These are phyloP conservation scores for Kluyveromyces dobzhanskii DNA, from an alignment of 805 yeast genomes.

Conservation along the genomic window DNA sequence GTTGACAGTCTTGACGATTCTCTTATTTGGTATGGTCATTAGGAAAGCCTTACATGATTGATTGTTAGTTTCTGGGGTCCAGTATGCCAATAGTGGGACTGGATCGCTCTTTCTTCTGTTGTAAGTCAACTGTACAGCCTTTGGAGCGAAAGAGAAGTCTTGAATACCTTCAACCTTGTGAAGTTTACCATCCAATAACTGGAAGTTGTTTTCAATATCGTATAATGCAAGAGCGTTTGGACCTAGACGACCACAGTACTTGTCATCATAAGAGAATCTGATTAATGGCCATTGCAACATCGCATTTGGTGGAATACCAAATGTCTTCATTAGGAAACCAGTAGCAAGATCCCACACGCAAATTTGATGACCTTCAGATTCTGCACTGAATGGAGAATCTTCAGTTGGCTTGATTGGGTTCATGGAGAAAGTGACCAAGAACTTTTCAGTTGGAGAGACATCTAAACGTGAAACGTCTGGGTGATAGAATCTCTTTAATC, in stretches of 20 bases:
- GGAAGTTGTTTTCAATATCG: constrained; percentile 66
- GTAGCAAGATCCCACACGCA: constrained; percentile 88
- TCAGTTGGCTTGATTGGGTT: constrained; percentile 64
- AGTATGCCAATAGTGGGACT: constrained; percentile 71
- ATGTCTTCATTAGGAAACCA: constrained; percentile 78
- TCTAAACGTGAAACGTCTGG: constrained; percentile 84
- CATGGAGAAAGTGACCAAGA: constrained; percentile 81
- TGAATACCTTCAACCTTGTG: constrained; percentile 75
- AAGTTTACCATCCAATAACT: constrained; percentile 77
- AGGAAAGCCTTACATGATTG: constrained; percentile 93
- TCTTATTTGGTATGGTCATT: constrained; percentile 78
- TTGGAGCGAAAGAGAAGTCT: constrained; percentile 94
- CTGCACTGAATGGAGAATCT: constrained; percentile 73
- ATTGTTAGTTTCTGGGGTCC: constrained; percentile 93
- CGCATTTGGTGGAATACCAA: constrained; percentile 70
- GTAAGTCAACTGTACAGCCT: constrained; percentile 60
- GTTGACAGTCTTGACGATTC: constrained; percentile 82
- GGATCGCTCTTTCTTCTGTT: constrained; percentile 44
- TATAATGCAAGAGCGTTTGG: constrained; percentile 89
- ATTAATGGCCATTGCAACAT: constrained; percentile 90
- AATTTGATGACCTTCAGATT: constrained; percentile 86
- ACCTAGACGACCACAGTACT: constrained; percentile 89
- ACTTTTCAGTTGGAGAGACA: constrained; percentile 88
- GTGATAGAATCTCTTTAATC: constrained; percentile 73
- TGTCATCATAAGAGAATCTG: constrained; percentile 91